Conservation (phyloP, 139 green algal species). For the Ettlia oleoabundans region DNA sequence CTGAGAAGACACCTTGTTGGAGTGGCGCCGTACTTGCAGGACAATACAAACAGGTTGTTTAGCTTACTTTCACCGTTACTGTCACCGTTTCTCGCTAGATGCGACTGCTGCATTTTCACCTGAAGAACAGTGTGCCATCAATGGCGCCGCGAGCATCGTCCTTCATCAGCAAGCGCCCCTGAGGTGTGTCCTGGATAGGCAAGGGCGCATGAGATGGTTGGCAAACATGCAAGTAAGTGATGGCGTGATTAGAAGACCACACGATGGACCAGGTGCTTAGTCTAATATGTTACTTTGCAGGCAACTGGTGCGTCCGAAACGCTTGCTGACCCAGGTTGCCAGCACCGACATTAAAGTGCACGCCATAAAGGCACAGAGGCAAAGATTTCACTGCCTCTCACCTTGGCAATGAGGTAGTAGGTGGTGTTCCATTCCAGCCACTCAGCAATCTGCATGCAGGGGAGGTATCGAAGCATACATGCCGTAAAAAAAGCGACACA, state of each 20-base stretch:
- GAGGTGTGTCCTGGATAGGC: slow-evolving; percentile 20
- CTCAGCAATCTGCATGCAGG: slow-evolving; percentile 26
- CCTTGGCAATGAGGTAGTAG: slow-evolving; percentile 41
- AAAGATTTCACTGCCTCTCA: not conserved
- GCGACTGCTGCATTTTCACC: not conserved
- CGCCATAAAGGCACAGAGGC: not conserved
- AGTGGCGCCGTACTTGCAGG: too few species aligned
- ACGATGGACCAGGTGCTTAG: not conserved
- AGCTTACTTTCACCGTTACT: too few species aligned
- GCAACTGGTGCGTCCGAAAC: too few species aligned
- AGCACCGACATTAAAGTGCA: too few species aligned
- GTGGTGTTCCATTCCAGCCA: slow-evolving; percentile 52
- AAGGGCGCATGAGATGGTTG: too few species aligned
- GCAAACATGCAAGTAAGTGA: too few species aligned
- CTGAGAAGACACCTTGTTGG: too few species aligned
- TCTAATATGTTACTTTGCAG: too few species aligned
- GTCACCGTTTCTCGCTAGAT: too few species aligned
- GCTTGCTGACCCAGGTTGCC: too few species aligned
- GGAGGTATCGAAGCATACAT: not conserved
- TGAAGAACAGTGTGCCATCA: slow-evolving; percentile 39
- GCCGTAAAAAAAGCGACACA: not conserved
- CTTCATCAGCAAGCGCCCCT: slow-evolving; percentile 35
- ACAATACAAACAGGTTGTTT: too few species aligned
- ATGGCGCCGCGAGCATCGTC: slow-evolving; percentile 33
- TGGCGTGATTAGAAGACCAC: too few species aligned